These are phyloP conservation scores for Tetrapyrgos nigripes DNA, from an alignment of 1,284 basidiomycete genomes.

Conservation along the genomic window DNA sequence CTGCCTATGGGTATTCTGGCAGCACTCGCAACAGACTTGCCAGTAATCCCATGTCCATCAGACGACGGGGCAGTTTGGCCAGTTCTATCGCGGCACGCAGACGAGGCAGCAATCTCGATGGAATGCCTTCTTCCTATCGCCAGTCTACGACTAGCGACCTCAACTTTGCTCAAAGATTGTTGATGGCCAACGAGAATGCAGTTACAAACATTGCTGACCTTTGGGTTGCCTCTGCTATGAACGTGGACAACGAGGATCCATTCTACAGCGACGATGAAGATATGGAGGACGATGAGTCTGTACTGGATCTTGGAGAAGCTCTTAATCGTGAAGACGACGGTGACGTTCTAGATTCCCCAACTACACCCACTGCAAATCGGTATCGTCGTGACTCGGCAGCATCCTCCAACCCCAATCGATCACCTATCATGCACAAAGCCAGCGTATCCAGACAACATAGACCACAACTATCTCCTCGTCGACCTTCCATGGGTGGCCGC, in stretches of 20 bases:
- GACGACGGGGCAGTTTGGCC: slow-evolving; percentile 53
- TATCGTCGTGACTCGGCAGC: slow-evolving; percentile 6
- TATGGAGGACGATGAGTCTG: slow-evolving; percentile 30
- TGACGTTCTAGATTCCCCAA: not conserved
- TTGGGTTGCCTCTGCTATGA: slow-evolving; percentile 94
- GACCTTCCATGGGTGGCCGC: slow-evolving; percentile 32
- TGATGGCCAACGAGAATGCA: slow-evolving; percentile 91
- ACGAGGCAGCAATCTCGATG: slow-evolving; percentile 55
- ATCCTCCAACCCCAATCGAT: not conserved
- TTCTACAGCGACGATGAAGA: slow-evolving; percentile 57
- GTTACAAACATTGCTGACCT: slow-evolving; percentile 90
- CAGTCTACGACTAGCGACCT: slow-evolving; percentile 55
- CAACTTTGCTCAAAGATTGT: slow-evolving; percentile 89
- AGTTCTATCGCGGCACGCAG: slow-evolving; percentile 52
- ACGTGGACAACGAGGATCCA: slow-evolving; percentile 83
- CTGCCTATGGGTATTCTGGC: slow-evolving; percentile 78
- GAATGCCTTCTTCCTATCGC: slow-evolving; percentile 26
- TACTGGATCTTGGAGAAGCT: slow-evolving; percentile 39
- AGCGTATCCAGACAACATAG: slow-evolving; percentile 19
- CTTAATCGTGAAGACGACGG: slow-evolving; percentile 37
- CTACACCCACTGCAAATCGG: slow-evolving; percentile 6
- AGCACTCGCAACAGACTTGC: slow-evolving; percentile 59
- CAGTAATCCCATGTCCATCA: slow-evolving; percentile 49
- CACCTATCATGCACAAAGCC: not conserved
- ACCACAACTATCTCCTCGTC: slow-evolving; percentile 34